Percentiles rank a stretch among this genome's conserved stretches.
phyloP scores from a whole-genome alignment of 169 alveolate species.

The Plasmodium gonderi region DNA sequence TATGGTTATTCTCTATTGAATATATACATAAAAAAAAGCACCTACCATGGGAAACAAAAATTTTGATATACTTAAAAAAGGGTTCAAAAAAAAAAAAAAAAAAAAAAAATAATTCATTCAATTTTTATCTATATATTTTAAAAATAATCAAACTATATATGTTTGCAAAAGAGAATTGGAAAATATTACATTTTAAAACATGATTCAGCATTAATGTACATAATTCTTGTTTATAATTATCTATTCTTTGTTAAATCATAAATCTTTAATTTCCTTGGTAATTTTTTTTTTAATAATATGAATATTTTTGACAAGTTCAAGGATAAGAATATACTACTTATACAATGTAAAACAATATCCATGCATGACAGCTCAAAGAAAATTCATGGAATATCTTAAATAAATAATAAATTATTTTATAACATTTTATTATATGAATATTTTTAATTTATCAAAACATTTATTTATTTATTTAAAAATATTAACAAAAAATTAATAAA shows the following conservation, averaged over 20 bases:
- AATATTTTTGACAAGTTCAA: background rate
- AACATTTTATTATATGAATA: background rate
- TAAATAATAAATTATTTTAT: background rate
- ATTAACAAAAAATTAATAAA: background rate
- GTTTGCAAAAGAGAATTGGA: background rate
- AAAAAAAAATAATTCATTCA: too few species aligned
- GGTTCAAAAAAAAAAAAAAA: background rate
- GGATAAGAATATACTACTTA: background rate
- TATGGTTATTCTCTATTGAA: background rate
- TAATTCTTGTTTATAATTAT: background rate
- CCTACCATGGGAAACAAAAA: background rate
- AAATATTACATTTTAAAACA: background rate
- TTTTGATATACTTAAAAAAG: background rate
- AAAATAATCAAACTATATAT: background rate
- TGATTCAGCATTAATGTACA: background rate
- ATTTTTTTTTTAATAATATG: background rate
- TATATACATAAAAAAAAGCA: background rate
- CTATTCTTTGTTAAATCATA: background rate
- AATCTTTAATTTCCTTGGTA: background rate
- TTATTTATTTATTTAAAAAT: constrained; percentile 3
- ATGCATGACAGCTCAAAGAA: background rate
- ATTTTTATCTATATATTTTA: background rate
- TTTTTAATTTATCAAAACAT: background rate
- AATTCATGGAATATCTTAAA: background rate
- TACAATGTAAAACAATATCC: background rate